A percentile compares a stretch with the other conserved stretches of the same genome.
Evolutionary conservation across 768 basidiomycete genomes (phyloP).

Genomic region (Calocera viscosa): DNA sequence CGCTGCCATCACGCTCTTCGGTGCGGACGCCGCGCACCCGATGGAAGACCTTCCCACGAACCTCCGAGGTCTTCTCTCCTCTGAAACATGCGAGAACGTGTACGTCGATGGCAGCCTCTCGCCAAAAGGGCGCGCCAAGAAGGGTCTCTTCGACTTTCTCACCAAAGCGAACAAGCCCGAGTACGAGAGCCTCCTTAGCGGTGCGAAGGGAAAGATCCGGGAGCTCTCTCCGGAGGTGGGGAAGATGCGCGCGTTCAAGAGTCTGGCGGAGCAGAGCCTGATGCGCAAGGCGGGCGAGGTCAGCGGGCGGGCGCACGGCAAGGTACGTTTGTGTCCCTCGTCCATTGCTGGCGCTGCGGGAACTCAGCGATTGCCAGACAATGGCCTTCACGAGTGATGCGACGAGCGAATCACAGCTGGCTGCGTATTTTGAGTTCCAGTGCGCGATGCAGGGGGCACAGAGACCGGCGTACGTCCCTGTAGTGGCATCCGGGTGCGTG

Average conservation of each 20-base stretch:
- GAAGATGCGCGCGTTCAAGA: slow-evolving; percentile 65
- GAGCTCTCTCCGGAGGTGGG: slow-evolving; percentile 59
- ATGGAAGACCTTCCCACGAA: slow-evolving; percentile 44
- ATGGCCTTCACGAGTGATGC: slow-evolving; percentile 62
- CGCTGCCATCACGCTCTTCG: slow-evolving; percentile 55
- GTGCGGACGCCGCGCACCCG: slow-evolving; percentile 55
- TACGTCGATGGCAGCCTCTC: slow-evolving; percentile 32
- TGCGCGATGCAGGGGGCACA: slow-evolving; percentile 70
- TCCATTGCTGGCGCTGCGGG: too few species aligned
- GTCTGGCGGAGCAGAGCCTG: slow-evolving; percentile 54
- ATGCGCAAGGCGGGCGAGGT: slow-evolving; percentile 82
- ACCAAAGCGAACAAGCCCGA: slow-evolving; percentile 34
- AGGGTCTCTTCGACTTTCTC: slow-evolving; percentile 34
- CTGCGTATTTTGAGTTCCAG: slow-evolving; percentile 81
- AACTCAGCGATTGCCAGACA: slow-evolving; percentile 38
- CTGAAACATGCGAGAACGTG: slow-evolving; percentile 23
- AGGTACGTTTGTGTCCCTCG: slow-evolving; percentile 36
- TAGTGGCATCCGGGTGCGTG: slow-evolving; percentile 79
- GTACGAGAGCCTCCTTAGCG: slow-evolving; percentile 44
- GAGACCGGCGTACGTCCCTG: slow-evolving; percentile 92
- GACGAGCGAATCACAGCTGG: slow-evolving; percentile 46
- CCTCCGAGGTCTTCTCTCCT: slow-evolving; percentile 43
- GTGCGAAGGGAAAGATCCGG: slow-evolving; percentile 36
- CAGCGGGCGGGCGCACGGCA: slow-evolving; percentile 72
- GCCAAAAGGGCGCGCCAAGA: slow-evolving; percentile 17